phyloP scores from a whole-genome alignment of 495 filamentous ascomycete genomes.

The Xylaria telfairii region DNA sequence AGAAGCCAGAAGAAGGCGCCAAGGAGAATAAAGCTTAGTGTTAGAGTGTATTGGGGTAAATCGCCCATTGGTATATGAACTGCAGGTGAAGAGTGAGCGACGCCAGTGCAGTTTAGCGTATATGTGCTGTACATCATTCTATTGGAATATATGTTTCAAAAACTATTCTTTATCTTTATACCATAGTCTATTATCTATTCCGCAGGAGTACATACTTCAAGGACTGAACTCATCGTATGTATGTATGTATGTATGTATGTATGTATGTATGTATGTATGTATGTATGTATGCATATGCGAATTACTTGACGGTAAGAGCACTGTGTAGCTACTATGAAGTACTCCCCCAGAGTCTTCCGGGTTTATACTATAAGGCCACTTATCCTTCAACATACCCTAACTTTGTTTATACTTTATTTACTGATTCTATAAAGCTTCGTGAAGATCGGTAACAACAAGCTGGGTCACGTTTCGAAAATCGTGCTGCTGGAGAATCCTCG shows the following conservation, averaged over 20 bases:
- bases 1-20: constrained; percentile 35
- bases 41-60: background rate
- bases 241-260: too few relatives aligned
- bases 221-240: background rate
- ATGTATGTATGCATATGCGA: too few relatives aligned
- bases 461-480: background rate
- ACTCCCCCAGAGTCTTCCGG: background rate
- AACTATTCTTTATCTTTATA: background rate
- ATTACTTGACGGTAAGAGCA: background rate
- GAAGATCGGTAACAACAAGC: too few relatives aligned
- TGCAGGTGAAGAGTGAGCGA: background rate
- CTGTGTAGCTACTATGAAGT: background rate
- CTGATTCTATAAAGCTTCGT: too few relatives aligned
- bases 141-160: background rate
- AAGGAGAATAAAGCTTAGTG: constrained; percentile 38
- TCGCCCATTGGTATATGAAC: background rate
- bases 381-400: background rate
- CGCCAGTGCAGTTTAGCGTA: background rate
- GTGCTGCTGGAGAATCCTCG: background rate
- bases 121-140: background rate
- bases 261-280: too few relatives aligned
- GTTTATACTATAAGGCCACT: background rate
- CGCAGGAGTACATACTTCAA: background rate
- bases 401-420: background rate
- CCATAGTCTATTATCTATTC: background rate